Base-by-base conservation (phyloP, 2,329 filamentous ascomycete species). In the Pseudogymnoascus sp. region DNA sequence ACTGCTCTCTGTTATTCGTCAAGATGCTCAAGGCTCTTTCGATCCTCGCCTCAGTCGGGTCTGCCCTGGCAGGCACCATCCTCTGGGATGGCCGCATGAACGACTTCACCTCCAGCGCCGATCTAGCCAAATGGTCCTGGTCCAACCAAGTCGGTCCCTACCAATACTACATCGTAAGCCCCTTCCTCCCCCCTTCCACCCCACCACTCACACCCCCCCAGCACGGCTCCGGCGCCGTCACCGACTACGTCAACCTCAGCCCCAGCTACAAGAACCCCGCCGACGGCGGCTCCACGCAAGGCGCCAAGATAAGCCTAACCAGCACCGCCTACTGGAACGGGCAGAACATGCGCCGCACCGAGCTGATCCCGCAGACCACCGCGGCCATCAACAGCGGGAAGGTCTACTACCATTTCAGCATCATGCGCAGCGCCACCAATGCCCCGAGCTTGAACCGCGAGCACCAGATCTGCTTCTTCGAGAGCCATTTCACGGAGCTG, bases 401-500 rank as follows among this genome's bases (percentile, higher is more conserved):
- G 62, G 81, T 89, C 36, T 88, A 80, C 76, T 90, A 90, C 75
- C 88, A 91, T 75, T 90, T 90, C 76, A 86, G 82, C 64, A 81
- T 91, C 68, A 85, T 83, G 79, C 80, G 83, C 54, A 79, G 76
- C 13, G 78, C 77, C 48, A 80, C 77, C 16, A 90, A 90, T 71
- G 78, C 85, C 0, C 88, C 88, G 0, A 82, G 80, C 43, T 77
- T 80, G 4, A 81, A 79, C 10, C 81, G 86, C 63, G 88, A 91
- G 78, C 88, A 91, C 75, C 88, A 90, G 75, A 79, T 81, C 70
- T 76, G 74, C 72, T 81, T 82, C 74, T 86, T 85, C 77, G 87
- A 90, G 76, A 84, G 80, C 73, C 88, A 90, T 76, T 90, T 90
- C 75, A 90, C 87, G 11, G 88, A 90, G 78, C 76, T 91, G 73